Evolutionary conservation across 345 rosid species (phyloP).

Genomic region (Moricandia arvensis): DNA sequence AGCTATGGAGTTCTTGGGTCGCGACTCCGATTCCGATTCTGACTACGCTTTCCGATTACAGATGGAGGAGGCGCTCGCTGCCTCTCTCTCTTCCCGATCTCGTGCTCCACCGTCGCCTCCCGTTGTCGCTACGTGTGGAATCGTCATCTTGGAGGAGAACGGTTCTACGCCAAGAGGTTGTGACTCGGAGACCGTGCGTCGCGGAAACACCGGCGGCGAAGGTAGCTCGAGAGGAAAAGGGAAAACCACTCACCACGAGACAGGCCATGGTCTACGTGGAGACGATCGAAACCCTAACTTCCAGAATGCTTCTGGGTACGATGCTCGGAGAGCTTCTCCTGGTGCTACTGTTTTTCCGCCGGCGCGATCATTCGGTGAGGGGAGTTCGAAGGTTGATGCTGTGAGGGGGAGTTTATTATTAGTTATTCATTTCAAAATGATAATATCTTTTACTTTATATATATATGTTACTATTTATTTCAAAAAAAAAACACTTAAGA

Average conservation of each 20-base stretch:
- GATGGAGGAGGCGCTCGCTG: slow-evolving; percentile 49
- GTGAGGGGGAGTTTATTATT: slow-evolving; percentile 4
- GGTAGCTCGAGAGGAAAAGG: slow-evolving; percentile 38
- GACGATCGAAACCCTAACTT: slow-evolving; percentile 11
- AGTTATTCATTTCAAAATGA: too few species aligned
- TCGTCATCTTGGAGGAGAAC: slow-evolving; percentile 31
- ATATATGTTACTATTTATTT: too few species aligned
- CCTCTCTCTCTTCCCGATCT: slow-evolving; percentile 38
- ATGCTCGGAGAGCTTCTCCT: background rate
- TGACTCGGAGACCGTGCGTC: slow-evolving; percentile 43
- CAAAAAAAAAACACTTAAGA: too few species aligned
- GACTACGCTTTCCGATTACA: slow-evolving; percentile 57
- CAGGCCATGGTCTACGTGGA: background rate
- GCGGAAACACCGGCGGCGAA: slow-evolving; percentile 41
- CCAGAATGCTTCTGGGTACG: background rate
- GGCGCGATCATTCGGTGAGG: slow-evolving; percentile 35
- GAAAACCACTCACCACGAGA: background rate
- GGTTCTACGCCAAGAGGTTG: slow-evolving; percentile 34
- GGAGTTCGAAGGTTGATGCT: slow-evolving; percentile 44
- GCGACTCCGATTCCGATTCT: slow-evolving; percentile 34
- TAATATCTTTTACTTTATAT: too few species aligned
- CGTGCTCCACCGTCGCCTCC: slow-evolving; percentile 20
- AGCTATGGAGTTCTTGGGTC: slow-evolving; percentile 32
- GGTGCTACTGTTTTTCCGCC: background rate
- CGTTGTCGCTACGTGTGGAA: slow-evolving; percentile 2